Evolutionary conservation across 1,284 basidiomycete species (phyloP), one percentile per base, ranked within the genome.

Genomic region (Moesziomyces globuligerus): DNA sequence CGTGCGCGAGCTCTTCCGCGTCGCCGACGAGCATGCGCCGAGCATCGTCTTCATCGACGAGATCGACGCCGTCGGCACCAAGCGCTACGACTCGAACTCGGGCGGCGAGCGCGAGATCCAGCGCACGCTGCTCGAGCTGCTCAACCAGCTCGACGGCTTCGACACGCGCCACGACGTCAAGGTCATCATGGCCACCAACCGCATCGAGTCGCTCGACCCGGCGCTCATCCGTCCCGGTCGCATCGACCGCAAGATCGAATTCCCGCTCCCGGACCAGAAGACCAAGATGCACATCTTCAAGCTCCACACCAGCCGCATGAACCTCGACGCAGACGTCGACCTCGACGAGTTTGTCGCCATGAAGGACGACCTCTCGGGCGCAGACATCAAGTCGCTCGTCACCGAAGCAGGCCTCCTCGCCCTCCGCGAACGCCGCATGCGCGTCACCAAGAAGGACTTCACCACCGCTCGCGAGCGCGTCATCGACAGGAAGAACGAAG

Each of bases 91-190:
- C 50, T 84, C 83, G 23, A 83, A 83, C 60, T 84, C 83, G 20
- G 84, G 84, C 18, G 84, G 84, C 25, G 84, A 85, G 67, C 78
- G 84, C 23, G 84, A 85, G 59, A 83, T 84, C 45, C 84, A 84
- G 51, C 74, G 83, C 28, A 85, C 84, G 17, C 81, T 85, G 65
- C 75, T 85, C 11, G 83, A 84, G 74, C 74, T 84, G 45, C 72
- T 82, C 48, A 84, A 83, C 67, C 96, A 98, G 84, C 87, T 99
- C 41, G 96, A 99, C 81, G 96, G 96, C 37, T 98, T 99, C 85
- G 96, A 98, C 83, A 94, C 93, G n/a, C 89, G 94, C 60, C 94
- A 94, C 28, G 95, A 98, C 82, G 95, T 99, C 69, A 98, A 98
- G 85, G 94, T 97, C 32, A 86, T 86, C 76, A 85, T 86, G 84